Base-by-base conservation (phyloP, 257 asterid genomes). In the Nicotiana obtusifolia region DNA sequence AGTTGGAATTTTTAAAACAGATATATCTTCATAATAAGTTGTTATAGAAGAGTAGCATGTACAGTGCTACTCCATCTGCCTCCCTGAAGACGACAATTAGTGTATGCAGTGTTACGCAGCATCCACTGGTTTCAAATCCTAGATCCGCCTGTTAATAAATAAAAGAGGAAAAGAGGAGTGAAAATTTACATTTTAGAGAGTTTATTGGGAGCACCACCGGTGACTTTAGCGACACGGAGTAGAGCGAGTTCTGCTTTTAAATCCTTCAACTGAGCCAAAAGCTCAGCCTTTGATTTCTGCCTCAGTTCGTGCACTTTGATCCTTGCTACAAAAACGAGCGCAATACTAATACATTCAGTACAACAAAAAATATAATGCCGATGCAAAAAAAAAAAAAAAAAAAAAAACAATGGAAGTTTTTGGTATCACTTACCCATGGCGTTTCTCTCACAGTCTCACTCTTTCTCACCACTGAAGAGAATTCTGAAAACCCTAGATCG, bases 271-370 rank as follows among this genome's bases (percentile, higher is more conserved):
- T 86, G 86, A 31, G 77, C 80, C 22, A 81, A 66, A 77, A 83
- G 78, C 49, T 86, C 86, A 9, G 81, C 10, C 83, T 83, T 86
- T 0, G 81, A 35, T 49, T 86, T 86, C 81, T 83, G 78, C 80
- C 88, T 84, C 69, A 86, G 76, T 52, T 86, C 88, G 77, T 86
- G 88, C 16, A 86, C 88, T 84, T 86, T 86, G 77, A 85, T 85
- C 57, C 88, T 75, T 11, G 86, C 88, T 85, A 76, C 33, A 76
- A 16, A 31, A 30, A 15, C 17, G 47, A 66, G 26, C 4, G 33
- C 17, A 66, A 7, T 57, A 66, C 44, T 31, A 64, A 16, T 31
- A 54, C 9, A 16, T 1, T 54, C 60, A 54, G 60, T 54, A 16
- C 16, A 31, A 66, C 26, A 66, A 30, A 30, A 8, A 66, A 66